phyloP scores from a whole-genome alignment of 768 basidiomycete genomes.

The Tulasnella sp. region DNA sequence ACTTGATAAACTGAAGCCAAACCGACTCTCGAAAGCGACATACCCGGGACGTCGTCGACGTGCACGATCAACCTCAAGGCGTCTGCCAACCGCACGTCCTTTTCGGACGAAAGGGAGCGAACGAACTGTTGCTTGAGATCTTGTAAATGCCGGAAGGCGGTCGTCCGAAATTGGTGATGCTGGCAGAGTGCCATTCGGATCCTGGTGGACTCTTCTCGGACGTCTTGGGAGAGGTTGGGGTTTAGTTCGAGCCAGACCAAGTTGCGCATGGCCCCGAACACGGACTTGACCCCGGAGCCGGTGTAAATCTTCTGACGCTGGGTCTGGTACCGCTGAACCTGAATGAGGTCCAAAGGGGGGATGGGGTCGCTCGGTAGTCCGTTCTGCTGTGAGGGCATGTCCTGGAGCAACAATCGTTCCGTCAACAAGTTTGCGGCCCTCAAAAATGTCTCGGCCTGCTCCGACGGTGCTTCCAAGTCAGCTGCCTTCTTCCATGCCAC shows the following conservation, averaged over 20 bases:
- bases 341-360: slow-evolving; percentile 47
- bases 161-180: slow-evolving; percentile 61
- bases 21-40: background rate
- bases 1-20: background rate
- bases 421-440: slow-evolving; percentile 58
- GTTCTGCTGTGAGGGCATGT: slow-evolving; percentile 34
- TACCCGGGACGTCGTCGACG: slow-evolving; percentile 42
- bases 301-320: slow-evolving; percentile 57
- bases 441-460: slow-evolving; percentile 40
- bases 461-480: slow-evolving; percentile 26
- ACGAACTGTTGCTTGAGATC: slow-evolving; percentile 29
- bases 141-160: slow-evolving; percentile 66
- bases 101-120: slow-evolving; percentile 6
- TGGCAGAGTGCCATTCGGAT: slow-evolving; percentile 56
- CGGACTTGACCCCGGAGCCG: slow-evolving; percentile 54
- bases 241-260: slow-evolving; percentile 68
- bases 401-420: slow-evolving; percentile 48
- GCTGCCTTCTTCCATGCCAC: slow-evolving; percentile 65
- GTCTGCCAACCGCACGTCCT: slow-evolving; percentile 39
- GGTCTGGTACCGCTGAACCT: slow-evolving; percentile 61
- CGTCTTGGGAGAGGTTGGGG: slow-evolving; percentile 40
- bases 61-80: slow-evolving; percentile 60
- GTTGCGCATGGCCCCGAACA: slow-evolving; percentile 57
- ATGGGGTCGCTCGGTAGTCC: slow-evolving; percentile 1
- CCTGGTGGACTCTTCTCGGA: slow-evolving; percentile 42